Evolutionary conservation across 192 early-diverging fungal genomes (phyloP), one percentile per base, ranked within the genome.

Genomic region (Backusella luteola): DNA sequence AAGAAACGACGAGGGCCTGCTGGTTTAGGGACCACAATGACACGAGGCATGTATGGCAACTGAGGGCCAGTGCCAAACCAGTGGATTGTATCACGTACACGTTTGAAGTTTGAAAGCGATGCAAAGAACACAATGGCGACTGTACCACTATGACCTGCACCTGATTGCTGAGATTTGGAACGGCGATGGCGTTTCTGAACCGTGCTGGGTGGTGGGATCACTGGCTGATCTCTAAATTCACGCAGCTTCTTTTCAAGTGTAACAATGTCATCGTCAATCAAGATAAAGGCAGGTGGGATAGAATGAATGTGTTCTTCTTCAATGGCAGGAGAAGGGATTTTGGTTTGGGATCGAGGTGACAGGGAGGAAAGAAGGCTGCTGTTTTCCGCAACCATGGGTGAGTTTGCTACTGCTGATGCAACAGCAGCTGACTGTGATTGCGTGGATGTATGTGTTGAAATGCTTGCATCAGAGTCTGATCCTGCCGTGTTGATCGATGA

Each of bases 1-100:
- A 91, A 67, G 41, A 91, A 84, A 21, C 89, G 83, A n/a, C 90
- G 79, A 19, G 90, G 90, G 6, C 90, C 89, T 44, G 84, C 86
- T 1, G 90, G 90, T 66, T 90, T 91, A 11, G 90, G 87, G 26
- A 90, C 79, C 11, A 90, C 85, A 34, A 91, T 52, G 5, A 90
- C 85, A 34, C 87, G 86, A 1, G 86, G 88, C 67, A 73, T 56
- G 21, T 36, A 39, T 3, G 67, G 75, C 5, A 42, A 34, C 17
- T 53, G 46, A 9, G 49, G 15, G 9, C 79, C 68, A 6, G 66
- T 46, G 32, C 80, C 53, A 71, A 85, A 75, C 11, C 71, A 77
- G 70, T 80, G 81, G 34, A 89, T 77, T 15, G 77, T 78, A 46
- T 89, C 88, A 53, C 86, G 83, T 15, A 86, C 83, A 19, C 78